Conservation (phyloP, 2,329 filamentous ascomycete species). For the Claviceps sorghi region DNA sequence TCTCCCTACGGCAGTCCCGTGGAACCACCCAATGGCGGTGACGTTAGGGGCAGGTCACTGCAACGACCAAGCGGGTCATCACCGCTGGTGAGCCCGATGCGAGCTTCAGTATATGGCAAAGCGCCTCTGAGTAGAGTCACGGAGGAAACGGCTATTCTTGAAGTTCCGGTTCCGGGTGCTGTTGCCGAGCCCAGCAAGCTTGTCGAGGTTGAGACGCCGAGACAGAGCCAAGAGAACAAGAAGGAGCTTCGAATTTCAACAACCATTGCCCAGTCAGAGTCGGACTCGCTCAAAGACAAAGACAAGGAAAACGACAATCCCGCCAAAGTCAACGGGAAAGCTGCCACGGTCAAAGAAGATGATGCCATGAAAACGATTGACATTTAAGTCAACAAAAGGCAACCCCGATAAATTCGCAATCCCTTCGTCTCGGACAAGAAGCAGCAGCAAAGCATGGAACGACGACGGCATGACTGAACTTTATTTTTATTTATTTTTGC, state of each 20-base stretch:
- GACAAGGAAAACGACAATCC: slow-evolving; percentile 24
- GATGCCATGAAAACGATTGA: slow-evolving; percentile 48
- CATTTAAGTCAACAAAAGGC: slow-evolving; percentile 25
- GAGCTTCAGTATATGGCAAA: slow-evolving; percentile 50
- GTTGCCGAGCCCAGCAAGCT: slow-evolving; percentile 32
- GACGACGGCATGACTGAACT: slow-evolving; percentile 14
- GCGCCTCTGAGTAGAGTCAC: slow-evolving; percentile 62
- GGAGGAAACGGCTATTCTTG: slow-evolving; percentile 43
- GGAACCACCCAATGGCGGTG: slow-evolving; percentile 33
- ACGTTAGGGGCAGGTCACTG: slow-evolving; percentile 55
- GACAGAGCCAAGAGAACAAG: slow-evolving; percentile 29
- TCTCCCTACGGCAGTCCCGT: slow-evolving; percentile 54
- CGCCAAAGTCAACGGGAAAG: slow-evolving; percentile 29
- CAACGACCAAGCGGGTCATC: slow-evolving; percentile 54
- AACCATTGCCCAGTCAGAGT: slow-evolving; percentile 20
- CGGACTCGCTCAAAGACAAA: slow-evolving; percentile 18
- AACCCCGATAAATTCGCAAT: not conserved
- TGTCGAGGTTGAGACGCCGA: slow-evolving; percentile 41
- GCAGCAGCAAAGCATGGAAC: not conserved
- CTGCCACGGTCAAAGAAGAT: slow-evolving; percentile 28
- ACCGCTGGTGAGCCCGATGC: slow-evolving; percentile 48
- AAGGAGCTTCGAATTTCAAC: slow-evolving; percentile 14
- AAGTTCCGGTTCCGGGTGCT: slow-evolving; percentile 23
- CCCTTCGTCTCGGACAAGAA: not conserved
- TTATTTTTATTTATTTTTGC: not conserved